Evolutionary conservation across 1,284 basidiomycete species (phyloP).

Genomic region (Inonotus hispidus): DNA sequence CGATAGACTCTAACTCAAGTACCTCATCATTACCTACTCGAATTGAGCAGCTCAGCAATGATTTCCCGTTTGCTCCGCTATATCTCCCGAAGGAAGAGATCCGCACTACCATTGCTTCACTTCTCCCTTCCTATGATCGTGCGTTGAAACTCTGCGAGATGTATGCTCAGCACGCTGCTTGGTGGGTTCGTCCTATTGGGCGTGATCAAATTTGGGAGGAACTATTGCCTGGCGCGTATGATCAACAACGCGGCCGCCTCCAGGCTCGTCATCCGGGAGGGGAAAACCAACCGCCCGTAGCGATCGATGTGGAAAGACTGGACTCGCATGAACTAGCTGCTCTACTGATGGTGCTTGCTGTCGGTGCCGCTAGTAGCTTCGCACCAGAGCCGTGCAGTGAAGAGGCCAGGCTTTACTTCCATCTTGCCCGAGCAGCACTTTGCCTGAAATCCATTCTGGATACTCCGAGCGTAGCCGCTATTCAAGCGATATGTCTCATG

Average conservation of each 20-base stretch:
- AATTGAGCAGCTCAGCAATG: no score
- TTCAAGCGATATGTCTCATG: constrained; percentile 26
- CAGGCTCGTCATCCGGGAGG: no score
- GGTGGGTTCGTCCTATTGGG: constrained; percentile 14
- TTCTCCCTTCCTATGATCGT: constrained; percentile 18
- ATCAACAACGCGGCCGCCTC: not conserved
- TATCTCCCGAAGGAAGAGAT: not conserved
- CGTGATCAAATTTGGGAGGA: constrained; percentile 11
- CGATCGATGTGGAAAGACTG: not conserved
- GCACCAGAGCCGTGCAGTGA: constrained; percentile 10
- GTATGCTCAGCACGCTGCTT: constrained; percentile 23
- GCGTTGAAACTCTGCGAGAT: constrained; percentile 23
- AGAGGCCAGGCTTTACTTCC: constrained; percentile 25
- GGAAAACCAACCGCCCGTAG: not conserved
- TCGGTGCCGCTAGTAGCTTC: constrained; percentile 21
- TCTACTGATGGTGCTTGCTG: constrained; percentile 21
- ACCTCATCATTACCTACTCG: no score
- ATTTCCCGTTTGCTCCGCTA: constrained; percentile 6
- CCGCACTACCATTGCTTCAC: not conserved
- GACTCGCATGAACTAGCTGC: constrained; percentile 20
- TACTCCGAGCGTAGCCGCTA: constrained; percentile 32
- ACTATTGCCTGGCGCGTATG: constrained; percentile 7
- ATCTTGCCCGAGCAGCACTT: constrained; percentile 29
- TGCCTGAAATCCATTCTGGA: constrained; percentile 32
- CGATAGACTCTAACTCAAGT: no score